A percentile compares a stretch with the other conserved stretches of the same genome.
Conservation (phyloP, 1,284 basidiomycete species). For the Irpex sp. region DNA sequence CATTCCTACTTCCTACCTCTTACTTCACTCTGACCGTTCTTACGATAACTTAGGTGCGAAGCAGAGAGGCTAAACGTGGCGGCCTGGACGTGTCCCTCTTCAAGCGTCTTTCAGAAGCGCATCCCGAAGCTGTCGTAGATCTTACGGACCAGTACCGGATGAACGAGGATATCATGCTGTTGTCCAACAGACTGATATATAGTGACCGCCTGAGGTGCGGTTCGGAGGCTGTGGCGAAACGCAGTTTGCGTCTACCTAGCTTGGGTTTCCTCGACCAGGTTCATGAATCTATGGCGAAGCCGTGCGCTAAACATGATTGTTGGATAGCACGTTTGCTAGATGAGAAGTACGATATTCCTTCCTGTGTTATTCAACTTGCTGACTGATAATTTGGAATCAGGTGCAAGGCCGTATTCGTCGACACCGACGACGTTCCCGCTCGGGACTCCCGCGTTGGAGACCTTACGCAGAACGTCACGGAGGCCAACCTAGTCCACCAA, state of each 20-base stretch:
- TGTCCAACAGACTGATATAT: conserved; percentile 92
- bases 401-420: conserved; percentile 86
- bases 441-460: conserved; percentile 81
- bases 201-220: conserved; percentile 78
- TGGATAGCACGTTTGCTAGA: conserved; percentile 73
- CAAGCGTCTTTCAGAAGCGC: conserved; percentile 80
- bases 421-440: conserved; percentile 82
- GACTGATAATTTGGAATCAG: conserved; percentile 34
- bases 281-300: conserved; percentile 31
- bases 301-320: conserved; percentile 37
- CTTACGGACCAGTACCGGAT: conserved; percentile 92
- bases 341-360: conserved; percentile 46
- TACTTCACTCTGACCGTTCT: neutral
- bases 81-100: conserved; percentile 92
- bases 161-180: conserved; percentile 94
- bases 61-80: conserved; percentile 72
- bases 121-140: conserved; percentile 81
- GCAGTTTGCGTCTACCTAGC: conserved; percentile 53
- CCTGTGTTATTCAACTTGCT: neutral
- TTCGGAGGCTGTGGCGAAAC: conserved; percentile 62
- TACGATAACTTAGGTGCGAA: conserved; percentile 63
- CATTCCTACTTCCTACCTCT: neutral
- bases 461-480: conserved; percentile 84
- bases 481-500: conserved; percentile 67
- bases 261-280: conserved; percentile 37